Conservation (phyloP, 257 asterid species). For the Scutellaria galericulata region DNA sequence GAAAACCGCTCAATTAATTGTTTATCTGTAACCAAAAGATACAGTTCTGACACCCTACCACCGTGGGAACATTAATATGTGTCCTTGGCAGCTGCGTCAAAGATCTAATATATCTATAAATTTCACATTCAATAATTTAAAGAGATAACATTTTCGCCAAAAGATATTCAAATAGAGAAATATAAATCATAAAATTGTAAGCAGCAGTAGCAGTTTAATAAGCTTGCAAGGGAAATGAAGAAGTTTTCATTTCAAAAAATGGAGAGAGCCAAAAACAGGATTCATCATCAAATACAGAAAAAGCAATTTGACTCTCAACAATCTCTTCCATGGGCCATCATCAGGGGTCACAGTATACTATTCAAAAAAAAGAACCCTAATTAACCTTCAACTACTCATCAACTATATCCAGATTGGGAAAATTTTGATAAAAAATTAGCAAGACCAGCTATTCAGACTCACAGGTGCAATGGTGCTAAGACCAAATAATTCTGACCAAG, state of each 20-base stretch:
- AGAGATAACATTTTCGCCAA: no score
- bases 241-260: slow-evolving; percentile 29
- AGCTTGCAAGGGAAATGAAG: not conserved
- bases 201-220: not conserved
- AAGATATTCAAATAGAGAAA: no score
- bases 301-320: slow-evolving; percentile 17
- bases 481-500: slow-evolving; percentile 26
- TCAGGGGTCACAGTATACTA: slow-evolving; percentile 9
- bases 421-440: slow-evolving; percentile 36
- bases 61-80: no score
- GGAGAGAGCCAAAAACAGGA: not conserved
- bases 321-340: slow-evolving; percentile 18
- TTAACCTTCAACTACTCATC: slow-evolving; percentile 40
- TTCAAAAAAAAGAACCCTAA: slow-evolving; percentile 30
- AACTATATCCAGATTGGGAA: slow-evolving; percentile 47
- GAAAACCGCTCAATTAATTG: no score
- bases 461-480: not conserved
- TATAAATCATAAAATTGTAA: not conserved
- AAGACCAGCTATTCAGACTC: slow-evolving; percentile 18
- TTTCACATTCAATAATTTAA: no score
- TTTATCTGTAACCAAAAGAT: no score
- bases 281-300: slow-evolving; percentile 37
- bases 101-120: no score
- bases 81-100: no score
- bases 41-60: no score